Evolutionary conservation across 495 filamentous ascomycete genomes (phyloP).

Genomic region (Aspergillus mulundensis): DNA sequence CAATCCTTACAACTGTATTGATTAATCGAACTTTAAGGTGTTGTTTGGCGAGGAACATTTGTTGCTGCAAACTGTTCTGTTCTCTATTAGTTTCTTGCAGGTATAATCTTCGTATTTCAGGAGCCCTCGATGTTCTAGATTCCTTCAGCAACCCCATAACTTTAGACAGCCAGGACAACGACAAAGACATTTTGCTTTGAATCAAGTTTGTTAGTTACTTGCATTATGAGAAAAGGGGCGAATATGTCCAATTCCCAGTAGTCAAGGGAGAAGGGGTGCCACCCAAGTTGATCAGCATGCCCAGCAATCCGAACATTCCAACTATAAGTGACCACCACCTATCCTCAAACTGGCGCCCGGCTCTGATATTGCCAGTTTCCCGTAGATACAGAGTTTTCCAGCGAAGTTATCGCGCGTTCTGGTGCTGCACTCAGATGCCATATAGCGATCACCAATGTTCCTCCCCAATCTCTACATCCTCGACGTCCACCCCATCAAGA

Average conservation of each 20-base stretch:
- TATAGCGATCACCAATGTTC: constrained; percentile 61
- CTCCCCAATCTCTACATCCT: constrained; percentile 65
- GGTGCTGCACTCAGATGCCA: too few relatives aligned
- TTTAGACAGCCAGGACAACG: neutral
- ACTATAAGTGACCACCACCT: neutral
- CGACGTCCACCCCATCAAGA: constrained; percentile 66
- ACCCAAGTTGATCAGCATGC: constrained; percentile 2
- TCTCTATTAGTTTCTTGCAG: neutral
- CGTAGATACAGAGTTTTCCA: neutral
- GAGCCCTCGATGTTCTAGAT: neutral
- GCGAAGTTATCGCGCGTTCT: too few relatives aligned
- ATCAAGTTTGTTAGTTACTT: neutral
- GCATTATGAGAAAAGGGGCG: constrained; percentile 3
- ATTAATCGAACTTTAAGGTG: too few relatives aligned
- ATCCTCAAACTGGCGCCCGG: neutral
- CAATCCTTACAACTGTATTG: neutral
- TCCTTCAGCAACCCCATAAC: neutral
- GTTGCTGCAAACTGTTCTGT: too few relatives aligned
- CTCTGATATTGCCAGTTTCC: neutral
- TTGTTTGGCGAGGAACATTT: too few relatives aligned
- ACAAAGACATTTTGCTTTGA: neutral
- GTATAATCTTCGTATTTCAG: neutral
- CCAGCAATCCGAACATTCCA: constrained; percentile 8
- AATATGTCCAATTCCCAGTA: constrained; percentile 7
- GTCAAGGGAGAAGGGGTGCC: constrained; percentile 17